Evolutionary conservation across 345 rosid genomes (phyloP), one percentile per base, ranked within the genome.

Genomic region (Lepidium didymum): DNA sequence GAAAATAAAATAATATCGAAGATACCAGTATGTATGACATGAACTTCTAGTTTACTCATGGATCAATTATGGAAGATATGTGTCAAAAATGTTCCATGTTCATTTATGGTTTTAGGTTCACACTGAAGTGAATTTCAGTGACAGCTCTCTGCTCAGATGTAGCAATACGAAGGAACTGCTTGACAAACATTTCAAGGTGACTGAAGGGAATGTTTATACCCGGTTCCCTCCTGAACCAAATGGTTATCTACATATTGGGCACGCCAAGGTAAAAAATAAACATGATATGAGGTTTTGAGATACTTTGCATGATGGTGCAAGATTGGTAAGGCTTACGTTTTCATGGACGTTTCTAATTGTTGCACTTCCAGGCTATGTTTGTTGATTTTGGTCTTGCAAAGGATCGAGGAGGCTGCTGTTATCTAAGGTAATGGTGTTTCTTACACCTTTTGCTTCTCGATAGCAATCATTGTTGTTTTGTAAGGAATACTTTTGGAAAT

Each of bases 191-290:
- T 77, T 93, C 76, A 82, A 78, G 72, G 74, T 66, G 55, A 90
- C 96, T 6, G 87, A 84, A 8, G 84, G 93, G 18, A 92, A 83
- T 61, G 88, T 92, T 62, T 81, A 82, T 52, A 82, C 91, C 7
- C 90, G 91, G 51, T 92, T 90, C 46, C 96, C 96, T 3, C 98
- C 98, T 33, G 96, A 92, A 78, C 96, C 96, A 74, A 92, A 92
- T 85, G 98, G 98, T 21, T 90, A 90, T 79, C 84, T 90, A 19
- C 98, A 92, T 67, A 92, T 92, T 69, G 98, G 96, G 57, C 98
- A 90, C 81, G 96, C 98, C 19, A 93, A 90, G 91, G 98, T 90
- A 82, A 72, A 52, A 45, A 1, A 19, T 41, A 5, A 40, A 31
- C 62, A 29, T 31, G 4, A 72, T 8, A 65, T 58, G 43, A 14